A percentile compares a stretch with the other conserved stretches of the same genome.
These are phyloP conservation scores for Rhodotorula sp. DNA, from an alignment of 1,284 basidiomycete genomes.

Conservation along the genomic window DNA sequence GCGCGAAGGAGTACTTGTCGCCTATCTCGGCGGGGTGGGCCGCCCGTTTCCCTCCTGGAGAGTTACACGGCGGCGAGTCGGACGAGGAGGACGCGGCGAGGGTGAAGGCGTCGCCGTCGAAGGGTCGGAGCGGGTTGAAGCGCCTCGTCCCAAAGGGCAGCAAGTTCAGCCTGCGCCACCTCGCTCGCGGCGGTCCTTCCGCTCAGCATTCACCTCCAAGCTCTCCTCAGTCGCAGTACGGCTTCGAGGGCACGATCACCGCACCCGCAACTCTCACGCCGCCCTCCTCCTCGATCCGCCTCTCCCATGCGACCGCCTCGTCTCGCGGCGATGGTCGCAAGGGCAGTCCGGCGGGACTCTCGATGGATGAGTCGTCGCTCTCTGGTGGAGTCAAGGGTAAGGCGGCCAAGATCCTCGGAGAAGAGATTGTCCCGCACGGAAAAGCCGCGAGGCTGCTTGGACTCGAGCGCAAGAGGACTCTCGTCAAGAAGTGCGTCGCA, in stretches of 20 bases:
- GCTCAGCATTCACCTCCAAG: neutral
- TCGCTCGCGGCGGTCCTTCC: neutral
- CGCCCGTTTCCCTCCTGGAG: too few relatives aligned
- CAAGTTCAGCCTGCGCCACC: constrained; percentile 11
- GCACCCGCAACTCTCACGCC: neutral
- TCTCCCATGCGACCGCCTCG: neutral
- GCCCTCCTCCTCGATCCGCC: neutral
- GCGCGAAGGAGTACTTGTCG: too few relatives aligned
- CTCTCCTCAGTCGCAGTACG: neutral
- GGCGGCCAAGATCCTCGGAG: constrained; percentile 27
- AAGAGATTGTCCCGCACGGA: constrained; percentile 24
- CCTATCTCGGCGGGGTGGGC: too few relatives aligned
- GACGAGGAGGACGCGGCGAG: too few relatives aligned
- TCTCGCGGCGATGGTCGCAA: neutral
- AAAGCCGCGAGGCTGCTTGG: constrained; percentile 30
- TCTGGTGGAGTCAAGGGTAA: constrained; percentile 9
- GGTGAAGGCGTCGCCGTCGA: neutral
- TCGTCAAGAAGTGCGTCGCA: constrained; percentile 5
- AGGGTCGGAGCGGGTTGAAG: neutral
- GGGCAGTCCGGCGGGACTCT: too few relatives aligned
- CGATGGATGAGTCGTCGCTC: too few relatives aligned
- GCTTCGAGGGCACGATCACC: neutral
- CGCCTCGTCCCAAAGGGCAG: constrained; percentile 14
- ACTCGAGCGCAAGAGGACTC: constrained; percentile 17
- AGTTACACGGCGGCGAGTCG: too few relatives aligned